A percentile compares a stretch with the other conserved stretches of the same genome.
phyloP scores from a whole-genome alignment of 352 stramenopile genomes.

The Phytophthora pistaciae region DNA sequence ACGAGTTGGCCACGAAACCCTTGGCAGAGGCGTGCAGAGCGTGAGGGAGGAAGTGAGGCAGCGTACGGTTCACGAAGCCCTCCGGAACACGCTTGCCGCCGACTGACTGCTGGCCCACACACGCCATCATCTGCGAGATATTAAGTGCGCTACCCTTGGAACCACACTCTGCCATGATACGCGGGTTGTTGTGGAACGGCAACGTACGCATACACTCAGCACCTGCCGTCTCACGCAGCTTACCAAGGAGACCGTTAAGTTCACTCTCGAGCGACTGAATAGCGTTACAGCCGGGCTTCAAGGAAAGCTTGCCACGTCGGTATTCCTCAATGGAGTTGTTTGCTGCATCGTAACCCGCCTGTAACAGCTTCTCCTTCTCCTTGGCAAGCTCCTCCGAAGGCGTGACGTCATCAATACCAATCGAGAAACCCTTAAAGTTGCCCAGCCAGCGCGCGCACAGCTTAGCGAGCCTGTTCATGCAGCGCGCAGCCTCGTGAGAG shows the following conservation, averaged over 20 bases:
- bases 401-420: conserved; percentile 99
- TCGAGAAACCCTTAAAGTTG: conserved; percentile 98
- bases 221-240: conserved; percentile 97
- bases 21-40: conserved; percentile 97
- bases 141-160: conserved; percentile 99
- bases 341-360: conserved; percentile 85
- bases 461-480: conserved; percentile 99
- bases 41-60: conserved; percentile 97
- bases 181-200: conserved; percentile 97
- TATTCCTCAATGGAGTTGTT: conserved; percentile 96
- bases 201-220: conserved; percentile 98
- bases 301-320: conserved; percentile 92
- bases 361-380: conserved; percentile 96
- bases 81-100: conserved; percentile 98
- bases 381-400: conserved; percentile 94
- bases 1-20: conserved; percentile 99
- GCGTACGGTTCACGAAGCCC: conserved; percentile 98
- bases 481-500: conserved; percentile 91
- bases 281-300: conserved; percentile 97
- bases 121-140: conserved; percentile 99
- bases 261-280: conserved; percentile 99
- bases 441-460: conserved; percentile 98
- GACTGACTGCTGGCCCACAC: conserved; percentile 99
- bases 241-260: conserved; percentile 97
- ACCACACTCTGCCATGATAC: conserved; percentile 99